Evolutionary conservation across 2,329 filamentous ascomycete species (phyloP).

Genomic region (Aspergillus sp.): DNA sequence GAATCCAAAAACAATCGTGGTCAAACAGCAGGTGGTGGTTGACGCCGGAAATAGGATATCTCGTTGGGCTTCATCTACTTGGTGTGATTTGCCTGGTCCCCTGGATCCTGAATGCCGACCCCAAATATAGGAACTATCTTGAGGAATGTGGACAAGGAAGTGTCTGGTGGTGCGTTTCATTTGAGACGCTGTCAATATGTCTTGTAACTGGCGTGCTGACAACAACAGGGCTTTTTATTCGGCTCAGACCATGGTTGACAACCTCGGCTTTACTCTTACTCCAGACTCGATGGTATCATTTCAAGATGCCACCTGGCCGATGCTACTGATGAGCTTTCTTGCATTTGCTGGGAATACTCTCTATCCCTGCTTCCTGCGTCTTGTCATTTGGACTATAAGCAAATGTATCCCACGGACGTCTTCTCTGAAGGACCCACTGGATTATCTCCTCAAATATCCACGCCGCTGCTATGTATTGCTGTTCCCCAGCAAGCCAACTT

Average conservation of each 20-base stretch:
- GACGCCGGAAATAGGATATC: constrained; percentile 35
- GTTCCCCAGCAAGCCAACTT: constrained; percentile 57
- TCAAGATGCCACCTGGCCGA: constrained; percentile 37
- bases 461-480: constrained; percentile 60
- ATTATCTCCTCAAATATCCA: constrained; percentile 59
- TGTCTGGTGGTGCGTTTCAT: constrained; percentile 45
- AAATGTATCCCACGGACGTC: constrained; percentile 40
- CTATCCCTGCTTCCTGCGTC: constrained; percentile 53
- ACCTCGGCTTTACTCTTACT: constrained; percentile 52
- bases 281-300: constrained; percentile 52
- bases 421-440: constrained; percentile 36
- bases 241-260: constrained; percentile 49
- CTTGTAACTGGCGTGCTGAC: neutral
- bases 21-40: neutral
- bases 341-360: constrained; percentile 36
- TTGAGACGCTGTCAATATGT: neutral
- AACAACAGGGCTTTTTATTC: constrained; percentile 44
- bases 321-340: constrained; percentile 36
- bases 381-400: constrained; percentile 54
- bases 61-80: constrained; percentile 42
- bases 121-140: constrained; percentile 40
- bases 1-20: constrained; percentile 1
- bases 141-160: constrained; percentile 35
- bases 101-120: constrained; percentile 42
- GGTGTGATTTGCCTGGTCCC: constrained; percentile 46